A percentile compares a stretch with the other conserved stretches of the same genome.
phyloP scores from a whole-genome alignment of 176 grass and related monocot species.

The Bolboschoenus planiculmis region DNA sequence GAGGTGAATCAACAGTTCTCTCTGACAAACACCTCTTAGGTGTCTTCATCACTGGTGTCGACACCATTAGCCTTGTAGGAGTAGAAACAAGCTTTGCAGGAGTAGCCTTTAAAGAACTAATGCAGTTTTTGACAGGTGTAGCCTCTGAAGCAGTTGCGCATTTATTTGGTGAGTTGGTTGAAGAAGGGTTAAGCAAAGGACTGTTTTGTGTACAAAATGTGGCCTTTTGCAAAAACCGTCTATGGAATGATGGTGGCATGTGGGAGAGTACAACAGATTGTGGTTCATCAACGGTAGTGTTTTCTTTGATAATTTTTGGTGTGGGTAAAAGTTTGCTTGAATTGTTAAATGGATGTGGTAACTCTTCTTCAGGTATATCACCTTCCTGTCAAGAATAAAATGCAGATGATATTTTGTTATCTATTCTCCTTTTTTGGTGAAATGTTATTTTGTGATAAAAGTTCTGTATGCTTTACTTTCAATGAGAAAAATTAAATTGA shows the following conservation, averaged over 20 bases:
- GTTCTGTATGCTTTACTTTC: not conserved
- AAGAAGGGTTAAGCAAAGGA: not conserved
- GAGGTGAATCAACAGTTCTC: constrained; percentile 21
- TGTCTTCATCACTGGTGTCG: constrained; percentile 45
- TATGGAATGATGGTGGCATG: constrained; percentile 55
- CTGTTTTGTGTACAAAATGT: not conserved
- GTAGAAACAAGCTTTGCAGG: constrained; percentile 59
- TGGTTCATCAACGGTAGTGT: not conserved
- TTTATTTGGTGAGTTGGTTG: not conserved
- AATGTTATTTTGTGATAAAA: not conserved
- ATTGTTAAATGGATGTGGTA: constrained; percentile 62
- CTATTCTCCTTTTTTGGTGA: not conserved
- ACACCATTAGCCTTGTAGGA: constrained; percentile 44
- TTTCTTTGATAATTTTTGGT: constrained; percentile 12
- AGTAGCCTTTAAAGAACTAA: constrained; percentile 35
- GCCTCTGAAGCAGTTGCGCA: not conserved
- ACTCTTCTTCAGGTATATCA: constrained; percentile 60
- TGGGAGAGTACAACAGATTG: constrained; percentile 40
- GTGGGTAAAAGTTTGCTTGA: constrained; percentile 6
- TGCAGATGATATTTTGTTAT: not conserved
- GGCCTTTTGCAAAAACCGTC: constrained; percentile 46
- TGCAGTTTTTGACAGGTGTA: not conserved
- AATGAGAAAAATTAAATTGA: not conserved
- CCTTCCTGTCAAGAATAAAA: constrained; percentile 45
- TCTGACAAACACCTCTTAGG: constrained; percentile 40